phyloP scores from a whole-genome alignment of 331 rosid genomes.

The Arachis monticola region DNA sequence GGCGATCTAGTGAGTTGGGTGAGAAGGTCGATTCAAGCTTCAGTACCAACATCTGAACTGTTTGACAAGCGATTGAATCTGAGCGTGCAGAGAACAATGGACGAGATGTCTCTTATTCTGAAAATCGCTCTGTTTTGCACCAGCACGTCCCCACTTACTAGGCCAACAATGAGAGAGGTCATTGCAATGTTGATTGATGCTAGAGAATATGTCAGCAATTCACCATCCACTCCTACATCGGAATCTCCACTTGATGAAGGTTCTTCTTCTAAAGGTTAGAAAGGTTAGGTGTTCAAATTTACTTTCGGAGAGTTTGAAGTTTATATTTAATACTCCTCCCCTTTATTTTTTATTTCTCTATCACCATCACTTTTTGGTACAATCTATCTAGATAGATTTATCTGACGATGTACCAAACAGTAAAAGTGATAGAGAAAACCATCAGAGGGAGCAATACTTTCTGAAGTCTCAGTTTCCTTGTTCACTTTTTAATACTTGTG shows the following conservation, averaged over 20 bases:
- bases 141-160: conserved; percentile 66
- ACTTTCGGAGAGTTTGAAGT: not conserved
- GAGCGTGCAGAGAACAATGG: conserved; percentile 49
- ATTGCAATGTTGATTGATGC: conserved; percentile 78
- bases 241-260: conserved; percentile 63
- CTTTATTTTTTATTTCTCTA: too few species aligned
- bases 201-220: conserved; percentile 57
- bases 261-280: conserved; percentile 67
- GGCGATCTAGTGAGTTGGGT: conserved; percentile 74
- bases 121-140: conserved; percentile 82
- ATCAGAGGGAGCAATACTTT: too few species aligned
- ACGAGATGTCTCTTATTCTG: conserved; percentile 75
- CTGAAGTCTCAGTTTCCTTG: not conserved
- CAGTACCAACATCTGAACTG: conserved; percentile 50
- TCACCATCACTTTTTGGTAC: too few species aligned
- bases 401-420: too few species aligned
- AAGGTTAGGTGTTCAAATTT: conserved; percentile 9
- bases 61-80: conserved; percentile 65
- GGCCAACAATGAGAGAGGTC: conserved; percentile 89
- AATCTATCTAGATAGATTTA: too few species aligned
- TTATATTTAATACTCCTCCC: not conserved
- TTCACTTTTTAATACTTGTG: not conserved
- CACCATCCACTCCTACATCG: conserved; percentile 65
- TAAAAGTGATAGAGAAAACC: too few species aligned
- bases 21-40: conserved; percentile 60